Base-by-base conservation (phyloP, 768 basidiomycete genomes). In the Krasilnikovozyma curviuscula region DNA sequence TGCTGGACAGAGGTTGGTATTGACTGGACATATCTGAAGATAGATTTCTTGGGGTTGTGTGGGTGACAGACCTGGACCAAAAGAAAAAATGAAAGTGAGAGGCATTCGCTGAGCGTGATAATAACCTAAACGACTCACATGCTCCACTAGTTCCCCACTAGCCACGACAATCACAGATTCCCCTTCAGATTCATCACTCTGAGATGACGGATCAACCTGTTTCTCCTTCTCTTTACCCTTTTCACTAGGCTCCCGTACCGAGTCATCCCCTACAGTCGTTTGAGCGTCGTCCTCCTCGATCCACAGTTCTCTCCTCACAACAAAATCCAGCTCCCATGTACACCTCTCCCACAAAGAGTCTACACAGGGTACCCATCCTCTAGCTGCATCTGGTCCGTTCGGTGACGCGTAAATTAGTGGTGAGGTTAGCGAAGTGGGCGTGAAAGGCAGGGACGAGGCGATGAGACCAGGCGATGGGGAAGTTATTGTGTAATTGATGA, bases 341-440 rank as follows among this genome's bases (percentile, higher is more conserved):
- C 83, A 93, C 57, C 84, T 79, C 65, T 93, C 89, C 83, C 86
- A 91, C 19, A 86, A 65, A 57, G 76, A 83, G 63, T 98, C 93
- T 18, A 95, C 65, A 58, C 93, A 98, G 13, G 93, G 93, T n/a
- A 95, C 79, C 93, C 93, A 98, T 57, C 84, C 88, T 59, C 93
- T 72, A n/a, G 91, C 88, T 16, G 84, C 73, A 60, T 89, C 84
- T 6, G 86, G 78, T 7, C 79, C 79, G 0, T 83, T 81, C 1
- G 86, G 79, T 4, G 78, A 80, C 3, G 88, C 85, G 59, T 81
- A 97, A 38, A 81, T 79, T 66, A 97, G 93, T 40, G 91, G 91
- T 52, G n/a, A n/a, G n/a, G n/a, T n/a, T n/a, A n/a, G n/a, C n/a
- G n/a, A n/a, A n/a, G n/a, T n/a, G n/a, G n/a, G n/a, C n/a, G n/a